Conservation (phyloP, 2,329 filamentous ascomycete genomes). For the Diaporthe vexans region DNA sequence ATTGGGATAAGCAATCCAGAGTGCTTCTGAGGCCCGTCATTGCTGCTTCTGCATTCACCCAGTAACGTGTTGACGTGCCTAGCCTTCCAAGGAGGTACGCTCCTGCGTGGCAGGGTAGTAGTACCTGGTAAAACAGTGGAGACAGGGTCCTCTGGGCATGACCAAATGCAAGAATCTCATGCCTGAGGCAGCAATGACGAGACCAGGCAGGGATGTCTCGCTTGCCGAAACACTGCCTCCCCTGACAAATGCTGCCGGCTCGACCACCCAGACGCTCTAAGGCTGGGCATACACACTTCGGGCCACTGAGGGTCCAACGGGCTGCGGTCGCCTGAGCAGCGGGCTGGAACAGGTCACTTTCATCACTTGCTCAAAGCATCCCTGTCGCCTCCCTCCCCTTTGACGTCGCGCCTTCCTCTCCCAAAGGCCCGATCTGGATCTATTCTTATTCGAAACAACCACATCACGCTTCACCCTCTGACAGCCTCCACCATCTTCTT, state of each 20-base stretch:
- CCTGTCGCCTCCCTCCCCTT: constrained; percentile 23
- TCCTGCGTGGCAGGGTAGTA: too few species aligned
- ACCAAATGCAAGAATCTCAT: not conserved
- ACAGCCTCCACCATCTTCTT: not conserved
- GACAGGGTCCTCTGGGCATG: too few species aligned
- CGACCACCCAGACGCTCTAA: not conserved
- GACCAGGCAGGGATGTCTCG: constrained; percentile 10
- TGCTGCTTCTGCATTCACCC: not conserved
- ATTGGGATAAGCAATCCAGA: not conserved
- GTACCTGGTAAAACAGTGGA: too few species aligned
- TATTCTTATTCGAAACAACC: constrained; percentile 31
- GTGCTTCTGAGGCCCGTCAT: not conserved
- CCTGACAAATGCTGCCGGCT: constrained; percentile 11
- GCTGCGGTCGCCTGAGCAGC: constrained; percentile 17
- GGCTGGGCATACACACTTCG: not conserved
- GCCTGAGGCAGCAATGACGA: constrained; percentile 32
- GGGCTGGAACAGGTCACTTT: constrained; percentile 29
- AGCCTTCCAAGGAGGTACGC: not conserved
- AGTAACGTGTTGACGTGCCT: too few species aligned
- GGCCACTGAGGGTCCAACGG: not conserved
- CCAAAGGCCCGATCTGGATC: constrained; percentile 17
- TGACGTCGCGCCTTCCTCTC: constrained; percentile 11
- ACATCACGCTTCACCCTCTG: not conserved
- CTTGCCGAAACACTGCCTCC: constrained; percentile 20
- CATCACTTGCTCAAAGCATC: constrained; percentile 22